Evolutionary conservation across 805 yeast genomes (phyloP), one percentile per base, ranked within the genome.

Genomic region (Kodamaea neixiangensis): DNA sequence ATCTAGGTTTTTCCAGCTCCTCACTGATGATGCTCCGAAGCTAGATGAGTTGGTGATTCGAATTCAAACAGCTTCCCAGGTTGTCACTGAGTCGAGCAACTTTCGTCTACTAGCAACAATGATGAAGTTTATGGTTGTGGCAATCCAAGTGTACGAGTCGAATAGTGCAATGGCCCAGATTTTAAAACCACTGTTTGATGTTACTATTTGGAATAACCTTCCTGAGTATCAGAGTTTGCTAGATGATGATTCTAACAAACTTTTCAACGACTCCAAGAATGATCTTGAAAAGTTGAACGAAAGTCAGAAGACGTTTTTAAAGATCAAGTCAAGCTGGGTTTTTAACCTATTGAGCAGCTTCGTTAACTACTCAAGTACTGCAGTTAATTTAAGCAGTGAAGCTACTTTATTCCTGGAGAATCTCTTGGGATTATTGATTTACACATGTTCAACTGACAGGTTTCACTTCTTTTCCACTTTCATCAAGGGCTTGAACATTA

Each of bases 41-140:
- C 11, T 37, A 7, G 52, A 62, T 10, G 44, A 47, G 3, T 56
- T 76, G 21, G 55, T 73, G 47, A 54, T 53, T 42, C 55, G 74
- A 53, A 48, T 68, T 47, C 51, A 74, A 22, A 58, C 63, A 1
- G 55, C 64, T 1, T 56, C 67, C 41, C 57, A 53, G 35, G 56
- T 46, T 47, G 40, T 55, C 7, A 43, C 25, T 3, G 55, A 52
- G 3, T 17, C 41, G 14, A 45, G 53, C 17, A 60, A 61, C 46
- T 49, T 47, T 21, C 49, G 58, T 34, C 52, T 63, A 3, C 58
- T 57, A n/a, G 52, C 50, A 20, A 52, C 18, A 15, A 52, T 58
- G 13, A 17, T 47, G 7, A 35, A 41, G 15, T 51, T 50, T 29
- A 19, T 50, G 19, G 18, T 19, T 18, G 37, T 40, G 56, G 7